Base-by-base conservation (phyloP, 106 monocot species). In the Posidonia australis region DNA sequence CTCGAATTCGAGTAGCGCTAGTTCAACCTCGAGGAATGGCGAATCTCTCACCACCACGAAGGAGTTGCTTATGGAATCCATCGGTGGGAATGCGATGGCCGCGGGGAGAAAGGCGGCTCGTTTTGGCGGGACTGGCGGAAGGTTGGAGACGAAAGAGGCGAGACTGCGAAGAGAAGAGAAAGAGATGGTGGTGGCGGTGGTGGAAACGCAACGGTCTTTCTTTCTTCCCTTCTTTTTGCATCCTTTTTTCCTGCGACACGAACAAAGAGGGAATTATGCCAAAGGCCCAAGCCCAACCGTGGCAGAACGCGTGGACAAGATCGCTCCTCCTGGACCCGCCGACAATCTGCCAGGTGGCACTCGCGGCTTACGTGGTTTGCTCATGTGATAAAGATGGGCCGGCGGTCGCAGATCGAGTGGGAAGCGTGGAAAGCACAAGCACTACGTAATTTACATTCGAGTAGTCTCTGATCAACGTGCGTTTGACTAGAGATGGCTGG, bases 121-220 rank as follows among this genome's bases (percentile, higher is more conserved):
- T 51, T 51, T 51, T 51, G 49, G 49, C 49, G 49, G 49, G 49
- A 51, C 49, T 13, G 16, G 20, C 17, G 49, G 49, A 51, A 51
- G 12, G 44, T 7, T 44, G 47, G 47, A 48, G 48, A 18, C n/a
- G n/a, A n/a, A n/a, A 19, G 49, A 51, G 49, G 49, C 20, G n/a
- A n/a, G n/a, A n/a, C n/a, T n/a, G n/a, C n/a, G n/a, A n/a, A n/a
- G 49, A 19, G 16, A 51, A 51, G 9, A 51, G 49, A 51, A 19
- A 51, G 20, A 19, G 49, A 51, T 51, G 9, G 9, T 51, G 49
- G 49, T 51, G 49, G 49, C n/a, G 49, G 20, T 17, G 49, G 49
- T n/a, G n/a, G n/a, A 51, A 51, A 51, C n/a, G 49, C 49, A 51
- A 51, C 13, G 49, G 49, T 51, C 49, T 49, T 44, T 47, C 12